Evolutionary conservation across 2,329 filamentous ascomycete genomes (phyloP).

Genomic region (Fusarium brevicatenulatum): DNA sequence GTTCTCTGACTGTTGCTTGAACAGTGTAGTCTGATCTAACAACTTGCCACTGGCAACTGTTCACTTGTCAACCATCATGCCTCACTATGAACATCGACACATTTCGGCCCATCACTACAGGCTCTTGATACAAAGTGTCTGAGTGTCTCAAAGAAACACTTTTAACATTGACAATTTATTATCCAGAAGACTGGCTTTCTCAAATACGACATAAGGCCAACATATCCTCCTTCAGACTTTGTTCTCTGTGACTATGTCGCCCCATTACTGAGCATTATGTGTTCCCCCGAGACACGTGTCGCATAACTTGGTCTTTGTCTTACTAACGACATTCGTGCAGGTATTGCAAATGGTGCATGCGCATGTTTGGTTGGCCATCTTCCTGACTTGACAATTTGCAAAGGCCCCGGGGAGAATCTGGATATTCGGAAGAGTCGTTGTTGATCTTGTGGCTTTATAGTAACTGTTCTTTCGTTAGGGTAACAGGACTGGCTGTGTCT

Average conservation of each 20-base stretch:
- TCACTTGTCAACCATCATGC: rapidly evolving
- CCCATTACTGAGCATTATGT: neutral
- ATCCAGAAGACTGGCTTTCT: too few relatives aligned
- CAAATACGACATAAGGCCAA: too few relatives aligned
- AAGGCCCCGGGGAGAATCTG: neutral
- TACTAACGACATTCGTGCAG: neutral
- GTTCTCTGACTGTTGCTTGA: rapidly evolving
- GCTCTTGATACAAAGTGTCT: rapidly evolving
- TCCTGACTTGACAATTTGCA: rapidly evolving
- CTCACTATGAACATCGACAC: rapidly evolving
- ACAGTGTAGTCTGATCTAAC: rapidly evolving
- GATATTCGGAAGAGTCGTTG: neutral
- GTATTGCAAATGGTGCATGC: neutral
- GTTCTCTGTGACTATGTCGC: too few relatives aligned
- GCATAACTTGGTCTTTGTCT: neutral
- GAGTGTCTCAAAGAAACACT: rapidly evolving
- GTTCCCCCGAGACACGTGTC: neutral
- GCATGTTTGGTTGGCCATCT: neutral
- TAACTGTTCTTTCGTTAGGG: rapidly evolving
- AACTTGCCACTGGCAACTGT: rapidly evolving
- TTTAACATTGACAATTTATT: too few relatives aligned
- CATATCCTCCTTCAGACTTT: too few relatives aligned
- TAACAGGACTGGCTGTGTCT: rapidly evolving
- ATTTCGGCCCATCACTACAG: rapidly evolving
- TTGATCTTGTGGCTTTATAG: neutral